phyloP scores from a whole-genome alignment of 805 yeast species.

The Yamadazyma akitaensis region DNA sequence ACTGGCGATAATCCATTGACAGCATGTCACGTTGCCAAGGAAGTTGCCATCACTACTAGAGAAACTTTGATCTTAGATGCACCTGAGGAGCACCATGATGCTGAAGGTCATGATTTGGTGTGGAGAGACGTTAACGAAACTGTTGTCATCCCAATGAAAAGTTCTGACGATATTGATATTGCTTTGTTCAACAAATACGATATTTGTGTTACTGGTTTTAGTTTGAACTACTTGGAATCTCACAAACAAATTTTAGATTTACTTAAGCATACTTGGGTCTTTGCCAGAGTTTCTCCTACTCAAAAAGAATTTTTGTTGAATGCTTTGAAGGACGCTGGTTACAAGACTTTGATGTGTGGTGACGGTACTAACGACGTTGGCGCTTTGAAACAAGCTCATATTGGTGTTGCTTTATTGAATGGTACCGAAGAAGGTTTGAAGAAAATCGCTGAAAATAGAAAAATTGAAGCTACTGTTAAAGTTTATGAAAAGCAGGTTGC shows the following conservation, averaged over 20 bases:
- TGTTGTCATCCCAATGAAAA: constrained; percentile 61
- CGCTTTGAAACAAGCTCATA: constrained; percentile 96
- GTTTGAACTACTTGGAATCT: constrained; percentile 61
- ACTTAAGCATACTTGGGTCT: constrained; percentile 91
- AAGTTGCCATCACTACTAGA: constrained; percentile 82
- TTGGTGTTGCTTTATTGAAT: constrained; percentile 95
- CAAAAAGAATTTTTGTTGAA: constrained; percentile 91
- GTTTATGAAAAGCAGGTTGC: constrained; percentile 84
- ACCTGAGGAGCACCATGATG: constrained; percentile 64
- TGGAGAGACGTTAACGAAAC: constrained; percentile 88
- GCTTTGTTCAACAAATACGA: constrained; percentile 65
- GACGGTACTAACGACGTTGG: constrained; percentile 99
- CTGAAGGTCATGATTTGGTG: constrained; percentile 53
- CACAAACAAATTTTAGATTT: constrained; percentile 70
- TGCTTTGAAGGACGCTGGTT: constrained; percentile 81
- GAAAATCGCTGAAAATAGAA: constrained; percentile 79
- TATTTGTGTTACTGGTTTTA: constrained; percentile 91
- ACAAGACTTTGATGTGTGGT: constrained; percentile 97
- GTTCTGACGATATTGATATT: constrained; percentile 54
- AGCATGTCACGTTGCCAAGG: constrained; percentile 95
- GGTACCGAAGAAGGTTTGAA: constrained; percentile 95
- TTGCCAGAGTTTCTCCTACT: constrained; percentile 94
- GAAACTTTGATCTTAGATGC: constrained; percentile 83
- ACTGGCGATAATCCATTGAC: constrained; percentile 99
- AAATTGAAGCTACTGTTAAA: constrained; percentile 56